phyloP scores from a whole-genome alignment of 495 filamentous ascomycete genomes.

The Xylona heveae region DNA sequence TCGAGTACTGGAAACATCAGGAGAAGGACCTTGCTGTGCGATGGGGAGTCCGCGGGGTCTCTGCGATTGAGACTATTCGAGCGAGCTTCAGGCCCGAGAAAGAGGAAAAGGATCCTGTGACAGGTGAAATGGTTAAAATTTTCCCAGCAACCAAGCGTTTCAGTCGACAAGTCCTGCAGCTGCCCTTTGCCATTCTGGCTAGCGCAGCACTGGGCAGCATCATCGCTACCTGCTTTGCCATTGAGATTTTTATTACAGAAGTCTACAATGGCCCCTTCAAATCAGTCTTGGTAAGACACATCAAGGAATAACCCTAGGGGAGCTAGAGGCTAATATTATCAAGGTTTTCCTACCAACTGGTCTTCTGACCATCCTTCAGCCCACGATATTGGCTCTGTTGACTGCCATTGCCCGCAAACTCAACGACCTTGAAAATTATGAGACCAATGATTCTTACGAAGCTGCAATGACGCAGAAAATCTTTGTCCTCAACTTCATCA shows the following conservation, averaged over 20 bases:
- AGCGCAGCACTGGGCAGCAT: conserved; percentile 49
- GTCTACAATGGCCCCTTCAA: conserved; percentile 87
- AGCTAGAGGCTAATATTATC: conserved; percentile 3
- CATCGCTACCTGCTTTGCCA: conserved; percentile 73
- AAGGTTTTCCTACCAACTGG: conserved; percentile 78
- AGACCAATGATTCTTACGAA: conserved; percentile 61
- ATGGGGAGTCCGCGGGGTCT: conserved; percentile 82
- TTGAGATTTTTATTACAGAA: conserved; percentile 91
- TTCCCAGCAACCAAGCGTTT: conserved; percentile 66
- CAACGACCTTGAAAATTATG: conserved; percentile 81
- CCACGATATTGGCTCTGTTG: conserved; percentile 55
- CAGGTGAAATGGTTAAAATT: conserved; percentile 58
- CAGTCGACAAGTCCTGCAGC: conserved; percentile 56
- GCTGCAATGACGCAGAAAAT: conserved; percentile 70
- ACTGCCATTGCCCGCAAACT: conserved; percentile 57
- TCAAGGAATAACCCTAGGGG: neutral
- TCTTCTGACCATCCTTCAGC: conserved; percentile 60
- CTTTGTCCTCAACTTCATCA: conserved; percentile 94
- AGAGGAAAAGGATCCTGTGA: conserved; percentile 55
- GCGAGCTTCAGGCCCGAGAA: conserved; percentile 62
- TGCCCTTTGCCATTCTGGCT: conserved; percentile 70
- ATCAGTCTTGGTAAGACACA: conserved; percentile 42
- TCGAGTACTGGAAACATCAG: conserved; percentile 93
- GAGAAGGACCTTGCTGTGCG: conserved; percentile 76
- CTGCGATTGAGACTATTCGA: conserved; percentile 54